phyloP scores from a whole-genome alignment of 108 stramenopile species.

The Skeletonema menzelii region DNA sequence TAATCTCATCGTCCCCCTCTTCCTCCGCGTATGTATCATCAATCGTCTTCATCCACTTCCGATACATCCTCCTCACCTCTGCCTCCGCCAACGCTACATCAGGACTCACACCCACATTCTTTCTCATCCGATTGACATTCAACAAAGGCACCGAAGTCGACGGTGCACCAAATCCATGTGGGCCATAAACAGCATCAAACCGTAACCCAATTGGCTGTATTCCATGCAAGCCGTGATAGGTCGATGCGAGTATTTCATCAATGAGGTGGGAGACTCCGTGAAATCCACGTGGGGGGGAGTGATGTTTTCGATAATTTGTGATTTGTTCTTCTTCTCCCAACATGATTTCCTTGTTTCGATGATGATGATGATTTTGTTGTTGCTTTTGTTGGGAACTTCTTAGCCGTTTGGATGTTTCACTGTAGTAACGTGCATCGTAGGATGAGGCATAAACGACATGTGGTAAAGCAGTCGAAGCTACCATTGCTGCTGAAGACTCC shows the following conservation, averaged over 20 bases:
- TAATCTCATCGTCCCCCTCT: conserved; percentile 3
- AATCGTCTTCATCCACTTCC: conserved; percentile 15
- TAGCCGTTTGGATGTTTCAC: conserved; percentile 28
- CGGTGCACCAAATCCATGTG: conserved; percentile 65
- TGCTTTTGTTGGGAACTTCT: conserved; percentile 18
- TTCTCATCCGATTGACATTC: conserved; percentile 20
- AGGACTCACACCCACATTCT: conserved; percentile 21
- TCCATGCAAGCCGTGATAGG: conserved; percentile 47
- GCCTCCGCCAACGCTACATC: conserved; percentile 40
- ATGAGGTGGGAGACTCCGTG: conserved; percentile 42
- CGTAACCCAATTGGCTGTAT: conserved; percentile 56
- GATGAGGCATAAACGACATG: conserved; percentile 46
- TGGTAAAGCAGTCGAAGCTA: conserved; percentile 14
- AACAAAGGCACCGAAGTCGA: conserved; percentile 33
- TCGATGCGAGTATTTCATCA: conserved; percentile 73
- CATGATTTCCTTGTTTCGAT: not conserved
- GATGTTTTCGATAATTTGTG: not conserved
- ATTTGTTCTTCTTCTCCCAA: conserved; percentile 23
- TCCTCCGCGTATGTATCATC: not conserved
- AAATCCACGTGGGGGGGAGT: conserved; percentile 20
- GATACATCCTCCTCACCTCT: conserved; percentile 24
- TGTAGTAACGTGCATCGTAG: conserved; percentile 35
- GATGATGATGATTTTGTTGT: not conserved
- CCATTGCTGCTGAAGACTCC: not conserved
- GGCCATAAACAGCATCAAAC: conserved; percentile 74